These are phyloP conservation scores for Globisporangium abappressorium DNA, from an alignment of 352 stramenopile genomes.

Conservation along the genomic window DNA sequence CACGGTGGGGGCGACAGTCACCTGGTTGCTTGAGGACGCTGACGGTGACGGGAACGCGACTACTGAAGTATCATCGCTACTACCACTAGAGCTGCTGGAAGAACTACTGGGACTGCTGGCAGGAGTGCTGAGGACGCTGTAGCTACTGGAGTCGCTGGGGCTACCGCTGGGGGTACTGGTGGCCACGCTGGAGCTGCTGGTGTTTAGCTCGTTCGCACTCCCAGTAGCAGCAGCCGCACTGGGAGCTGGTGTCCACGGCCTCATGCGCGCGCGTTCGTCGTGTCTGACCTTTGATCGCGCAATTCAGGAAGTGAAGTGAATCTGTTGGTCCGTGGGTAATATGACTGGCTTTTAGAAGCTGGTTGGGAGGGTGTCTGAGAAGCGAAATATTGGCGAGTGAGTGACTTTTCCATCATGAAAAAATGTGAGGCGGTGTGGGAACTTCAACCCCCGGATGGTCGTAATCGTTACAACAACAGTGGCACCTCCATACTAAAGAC, in stretches of 20 bases:
- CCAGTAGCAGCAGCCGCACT: background rate
- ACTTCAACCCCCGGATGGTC: background rate
- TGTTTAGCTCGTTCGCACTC: background rate
- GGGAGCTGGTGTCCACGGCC: background rate
- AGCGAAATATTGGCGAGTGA: constrained; percentile 2
- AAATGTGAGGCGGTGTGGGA: background rate
- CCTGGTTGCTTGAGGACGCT: background rate
- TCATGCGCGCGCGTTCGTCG: background rate
- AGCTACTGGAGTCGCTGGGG: background rate
- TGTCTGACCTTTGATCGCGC: background rate
- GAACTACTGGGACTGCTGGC: background rate
- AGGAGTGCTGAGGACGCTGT: background rate
- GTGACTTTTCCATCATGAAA: background rate
- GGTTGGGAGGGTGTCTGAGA: background rate
- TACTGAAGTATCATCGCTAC: constrained; percentile 19
- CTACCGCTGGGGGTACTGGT: background rate
- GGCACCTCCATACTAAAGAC: background rate
- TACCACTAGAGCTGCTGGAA: no score
- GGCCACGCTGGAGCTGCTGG: background rate
- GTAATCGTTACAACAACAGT: background rate
- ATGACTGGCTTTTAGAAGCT: background rate
- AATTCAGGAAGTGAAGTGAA: background rate
- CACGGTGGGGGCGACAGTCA: background rate
- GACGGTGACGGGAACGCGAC: constrained; percentile 15
- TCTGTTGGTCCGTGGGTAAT: no score